Evolutionary conservation across 139 green algal genomes (phyloP), one percentile per base, ranked within the genome.

Genomic region (Haematococcus lacustris): DNA sequence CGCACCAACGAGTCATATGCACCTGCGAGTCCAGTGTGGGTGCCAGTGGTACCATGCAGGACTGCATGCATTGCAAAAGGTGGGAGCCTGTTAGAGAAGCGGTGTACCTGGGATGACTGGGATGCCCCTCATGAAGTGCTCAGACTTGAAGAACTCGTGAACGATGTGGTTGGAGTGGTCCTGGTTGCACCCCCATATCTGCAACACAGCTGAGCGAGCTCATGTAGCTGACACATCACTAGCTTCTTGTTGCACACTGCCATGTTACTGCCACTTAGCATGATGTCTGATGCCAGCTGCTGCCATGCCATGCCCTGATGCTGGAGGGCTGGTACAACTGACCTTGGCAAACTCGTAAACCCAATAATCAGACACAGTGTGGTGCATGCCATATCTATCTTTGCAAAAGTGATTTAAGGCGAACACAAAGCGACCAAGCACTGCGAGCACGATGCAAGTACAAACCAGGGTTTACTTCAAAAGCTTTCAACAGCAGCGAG

Each of bases 321-420:
- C n/a, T n/a, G n/a, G n/a, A n/a, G 43, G 43, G 43, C 43, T 28
- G 43, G 43, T 53, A 53, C 43, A 53, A 53, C 43, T 53, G 43
- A 94, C 89, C 83, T 93, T 91, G 30, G 89, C 91, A 86, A 97
- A 97, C 72, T 97, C 88, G 57, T 97, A 97, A 2, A 94, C 80
- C 50, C 76, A 85, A 86, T 95, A 97, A 79, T 97, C 89, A 0
- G 72, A 33, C 2, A 96, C 81, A 23, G 73, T 70, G 70, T 91
- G 90, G 28, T 87, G 60, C 81, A 93, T 86, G 73, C 76, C 85
- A 70, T 96, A 92, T 38, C 71, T 80, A 3, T 97, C 91, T 37
- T 83, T 72, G 82, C 85, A 91, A 66, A 91, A 97, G 51, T 74
- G 59, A 75, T 96, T 97, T 2, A 97, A 78, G 33, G 78, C 86